Evolutionary conservation across 2,329 filamentous ascomycete genomes (phyloP), one percentile per base, ranked within the genome.

Genomic region (Aureobasidium leucospermi): DNA sequence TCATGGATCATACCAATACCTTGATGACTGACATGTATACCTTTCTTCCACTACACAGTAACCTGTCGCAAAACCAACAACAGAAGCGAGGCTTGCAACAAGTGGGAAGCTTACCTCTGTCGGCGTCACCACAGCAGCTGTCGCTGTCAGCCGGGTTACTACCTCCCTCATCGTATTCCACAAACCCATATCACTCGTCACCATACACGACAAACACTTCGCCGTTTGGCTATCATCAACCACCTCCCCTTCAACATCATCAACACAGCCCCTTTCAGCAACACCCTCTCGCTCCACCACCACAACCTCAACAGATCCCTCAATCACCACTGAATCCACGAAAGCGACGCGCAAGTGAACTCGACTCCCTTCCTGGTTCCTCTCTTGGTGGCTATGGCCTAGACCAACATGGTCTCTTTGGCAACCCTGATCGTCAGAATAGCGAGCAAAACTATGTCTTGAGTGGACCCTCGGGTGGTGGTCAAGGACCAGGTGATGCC

Each of bases 201-300:
- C 69, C 63, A 65, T 76, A 65, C 75, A 77, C 63, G 73, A 75
- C 36, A 73, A 73, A 47, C 63, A 64, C 59, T 59, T 66, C 36
- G 64, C 65, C 58, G 58, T 58, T 61, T 47, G 66, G 36, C 63
- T 63, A 66, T 61, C 69, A 34, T 48, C 55, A 39, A 23, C 60
- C 42, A 55, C 41, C 31, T 53, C 58, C 29, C 9, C 38, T 53
- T 53, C 47, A 38, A 60, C 58, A 57, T 29, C 60, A 71, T 68
- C 47, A 45, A 60, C 60, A 71, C 68, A 63, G 77, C 75, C 69
- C 70, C 71, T 59, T 48, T 73, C 74, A 32, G 71, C 70, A 58
- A 75, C 67, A 76, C 68, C 63, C 67, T 76, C 65, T 76, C 76
- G 64, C 74, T 72, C 34, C 73, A 72, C 45, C 62, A 64, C 58